A percentile compares a stretch with the other conserved stretches of the same genome.
Conservation (phyloP, 1,284 basidiomycete genomes). For the Trichosporon sp. region DNA sequence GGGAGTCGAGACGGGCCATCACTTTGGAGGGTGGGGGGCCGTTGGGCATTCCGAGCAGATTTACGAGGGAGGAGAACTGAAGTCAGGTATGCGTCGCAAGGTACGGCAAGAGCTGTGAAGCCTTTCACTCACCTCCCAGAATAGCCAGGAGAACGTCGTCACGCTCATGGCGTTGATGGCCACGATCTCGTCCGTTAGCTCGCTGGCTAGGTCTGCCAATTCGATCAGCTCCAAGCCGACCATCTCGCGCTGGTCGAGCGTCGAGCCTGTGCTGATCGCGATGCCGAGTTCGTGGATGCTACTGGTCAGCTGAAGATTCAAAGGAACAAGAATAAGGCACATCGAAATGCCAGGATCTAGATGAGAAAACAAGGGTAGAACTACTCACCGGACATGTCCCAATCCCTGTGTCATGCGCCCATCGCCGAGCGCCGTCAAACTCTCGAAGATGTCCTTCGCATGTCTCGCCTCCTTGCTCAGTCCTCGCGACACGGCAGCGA, state of each 20-base stretch:
- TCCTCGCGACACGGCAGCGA: constrained; percentile 30
- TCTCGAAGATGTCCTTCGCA: constrained; percentile 41
- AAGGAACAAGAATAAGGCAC: neutral
- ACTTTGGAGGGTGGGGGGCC: constrained; percentile 10
- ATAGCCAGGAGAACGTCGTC: constrained; percentile 40
- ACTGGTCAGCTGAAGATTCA: neutral
- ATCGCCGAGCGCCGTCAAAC: constrained; percentile 32
- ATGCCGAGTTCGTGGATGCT: constrained; percentile 42
- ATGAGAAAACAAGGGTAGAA: no score
- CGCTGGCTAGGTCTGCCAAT: constrained; percentile 38
- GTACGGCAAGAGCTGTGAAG: no score
- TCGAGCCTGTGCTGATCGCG: constrained; percentile 33
- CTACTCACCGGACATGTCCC: constrained; percentile 38
- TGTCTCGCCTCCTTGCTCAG: constrained; percentile 32
- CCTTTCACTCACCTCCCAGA: constrained; percentile 41
- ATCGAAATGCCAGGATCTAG: no score
- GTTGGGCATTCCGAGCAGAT: constrained; percentile 23
- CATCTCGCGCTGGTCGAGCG: constrained; percentile 32
- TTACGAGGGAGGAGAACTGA: constrained; percentile 32
- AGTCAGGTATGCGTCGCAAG: neutral
- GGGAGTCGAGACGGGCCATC: constrained; percentile 28
- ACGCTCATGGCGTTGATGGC: constrained; percentile 39
- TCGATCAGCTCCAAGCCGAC: constrained; percentile 33
- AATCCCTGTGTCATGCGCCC: constrained; percentile 31
- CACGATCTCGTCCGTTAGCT: constrained; percentile 37